Conservation (phyloP, 31 red algal species). For the Porphyra umbilicalis region DNA sequence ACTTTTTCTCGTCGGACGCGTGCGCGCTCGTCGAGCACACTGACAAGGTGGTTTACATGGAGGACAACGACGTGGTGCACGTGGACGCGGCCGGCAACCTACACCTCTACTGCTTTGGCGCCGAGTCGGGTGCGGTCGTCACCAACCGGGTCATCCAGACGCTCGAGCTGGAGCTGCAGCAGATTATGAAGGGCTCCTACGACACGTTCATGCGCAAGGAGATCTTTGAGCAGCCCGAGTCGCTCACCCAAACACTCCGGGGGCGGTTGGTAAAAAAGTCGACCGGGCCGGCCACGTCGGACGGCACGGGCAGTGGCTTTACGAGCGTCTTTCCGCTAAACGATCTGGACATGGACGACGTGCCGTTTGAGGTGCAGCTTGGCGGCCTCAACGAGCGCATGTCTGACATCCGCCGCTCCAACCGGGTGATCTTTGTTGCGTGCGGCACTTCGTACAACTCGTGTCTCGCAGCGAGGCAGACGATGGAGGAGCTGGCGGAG, state of each 20-base stretch:
- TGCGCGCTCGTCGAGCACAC: constrained; percentile 89
- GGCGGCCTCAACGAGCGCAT: constrained; percentile 65
- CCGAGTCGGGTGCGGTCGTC: constrained; percentile 21
- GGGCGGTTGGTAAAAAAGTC: constrained; percentile 34
- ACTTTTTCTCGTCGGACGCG: constrained; percentile 90
- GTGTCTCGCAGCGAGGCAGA: constrained; percentile 73
- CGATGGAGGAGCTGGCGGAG: constrained; percentile 94
- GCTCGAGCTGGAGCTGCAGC: constrained; percentile 80
- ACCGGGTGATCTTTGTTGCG: constrained; percentile 89
- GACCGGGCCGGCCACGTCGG: not conserved
- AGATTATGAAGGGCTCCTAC: constrained; percentile 87
- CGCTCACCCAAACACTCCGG: constrained; percentile 76
- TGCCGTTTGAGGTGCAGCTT: constrained; percentile 48
- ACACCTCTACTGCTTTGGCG: constrained; percentile 66
- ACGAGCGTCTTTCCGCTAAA: not conserved
- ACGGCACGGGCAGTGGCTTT: not conserved
- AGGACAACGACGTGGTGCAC: constrained; percentile 88
- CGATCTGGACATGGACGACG: constrained; percentile 10
- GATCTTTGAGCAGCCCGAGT: constrained; percentile 97
- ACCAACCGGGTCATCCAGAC: constrained; percentile 68
- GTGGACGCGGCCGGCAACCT: constrained; percentile 49
- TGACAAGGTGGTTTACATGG: constrained; percentile 79
- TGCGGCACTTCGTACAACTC: constrained; percentile 96
- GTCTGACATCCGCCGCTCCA: constrained; percentile 69
- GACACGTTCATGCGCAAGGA: constrained; percentile 98